Base-by-base conservation (phyloP, 345 rosid genomes). In the Cardamine chenopodiifolia region DNA sequence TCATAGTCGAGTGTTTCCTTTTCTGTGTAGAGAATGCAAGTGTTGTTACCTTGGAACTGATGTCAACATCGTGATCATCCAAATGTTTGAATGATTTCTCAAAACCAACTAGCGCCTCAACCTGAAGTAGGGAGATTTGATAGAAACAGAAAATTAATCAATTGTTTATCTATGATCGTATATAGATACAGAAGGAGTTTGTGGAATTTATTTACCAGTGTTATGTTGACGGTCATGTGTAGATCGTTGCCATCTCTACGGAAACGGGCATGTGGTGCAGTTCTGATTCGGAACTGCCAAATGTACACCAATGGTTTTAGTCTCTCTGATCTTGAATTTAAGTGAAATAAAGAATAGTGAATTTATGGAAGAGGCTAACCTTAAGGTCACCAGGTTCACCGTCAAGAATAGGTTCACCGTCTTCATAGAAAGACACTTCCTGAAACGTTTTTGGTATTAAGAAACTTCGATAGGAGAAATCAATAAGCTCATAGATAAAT, bases 351-450 rank as follows among this genome's bases (percentile, higher is more conserved):
- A 45, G 57, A 34, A 52, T 11, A 28, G 15, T 20, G 60, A 62
- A 50, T 52, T 13, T 40, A n/a, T 52, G 28, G 44, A 39, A 39
- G 59, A 78, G 59, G 70, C 80, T 71, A 75, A 90, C 99, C 96
- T 88, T 96, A 83, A 96, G 79, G 82, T 96, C 98, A 66, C 99
- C 99, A 44, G 98, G 90, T 73, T 96, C 99, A 32, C 99, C 99
- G 55, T 96, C 99, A 19, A 92, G 84, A 63, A 77, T 84, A 34
- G 98, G 99, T 52, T 96, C 99, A 19, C 99, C 99, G 25, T 96
- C 99, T 75, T 96, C 99, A 47, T 86, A 92, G 78, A 96, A 96
- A 65, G 86, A 91, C 50, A 96, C 92, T 83, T 90, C 99, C 99
- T 95, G 81, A 66, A 80, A 57, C 1, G 23, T 42, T 8, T 7